Base-by-base conservation (phyloP, 2,329 filamentous ascomycete genomes). In the Beauveria pseudobassiana region DNA sequence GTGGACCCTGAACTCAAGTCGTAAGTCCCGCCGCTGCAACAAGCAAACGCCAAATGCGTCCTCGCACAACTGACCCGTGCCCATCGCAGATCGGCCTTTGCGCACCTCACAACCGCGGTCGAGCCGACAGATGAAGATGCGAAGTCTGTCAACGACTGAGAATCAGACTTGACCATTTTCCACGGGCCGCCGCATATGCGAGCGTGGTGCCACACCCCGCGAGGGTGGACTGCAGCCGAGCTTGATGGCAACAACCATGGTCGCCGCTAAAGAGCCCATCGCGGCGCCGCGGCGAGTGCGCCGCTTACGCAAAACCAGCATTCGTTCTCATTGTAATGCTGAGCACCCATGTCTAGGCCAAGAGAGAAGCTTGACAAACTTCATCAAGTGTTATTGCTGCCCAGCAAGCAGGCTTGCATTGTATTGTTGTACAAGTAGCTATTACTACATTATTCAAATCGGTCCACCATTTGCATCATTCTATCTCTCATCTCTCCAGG, bases 1-100 rank as follows among this genome's bases (percentile, higher is more conserved):
- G 82, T 90, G 2, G 76, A 79, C 30, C 74, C 80, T 58, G 72
- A 77, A 61, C 62, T 76, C 49, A 80, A 75, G 69, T 75, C 72
- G 78, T 78, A 68, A 68, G 74, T 67, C 6, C 7, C 45, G 20
- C 51, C 22, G 2, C 43, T 26, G 20, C 51, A 34, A 24, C 24
- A 16, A 14, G 34, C 34, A 38, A 38, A 38, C 38, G 24, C 18
- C 16, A 30, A 30, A 30, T 22, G 6, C 9, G 40, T 22, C 12
- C 18, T 18, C 26, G 22, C 40, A 52, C 16, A 22, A 10, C 45
- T 50, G 40, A 60, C 49, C 7, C 8, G 2, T 18, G 7, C 10
- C 5, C 51, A 10, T 42, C 5, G 2, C 46, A 62, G 60, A 20
- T 22, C 34, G 5, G 53, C 45, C 38, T 62, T 56, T 51, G 46